Base-by-base conservation (phyloP, 2,329 filamentous ascomycete species). In the Penicillium palitans region DNA sequence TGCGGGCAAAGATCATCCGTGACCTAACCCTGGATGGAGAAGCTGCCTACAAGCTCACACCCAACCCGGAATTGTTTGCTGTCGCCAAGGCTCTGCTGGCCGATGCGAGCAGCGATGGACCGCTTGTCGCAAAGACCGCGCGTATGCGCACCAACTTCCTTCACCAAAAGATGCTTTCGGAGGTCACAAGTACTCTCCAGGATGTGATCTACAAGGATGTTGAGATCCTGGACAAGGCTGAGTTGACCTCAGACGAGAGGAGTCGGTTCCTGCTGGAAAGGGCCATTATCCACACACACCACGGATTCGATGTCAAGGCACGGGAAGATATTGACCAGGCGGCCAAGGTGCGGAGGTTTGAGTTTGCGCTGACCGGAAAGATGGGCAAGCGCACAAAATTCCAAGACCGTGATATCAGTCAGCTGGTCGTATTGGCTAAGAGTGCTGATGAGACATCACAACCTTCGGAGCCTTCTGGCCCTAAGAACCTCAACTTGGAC, bases 341-440 rank as follows among this genome's bases (percentile, higher is more conserved):
- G 0, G 84, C 87, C 0, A 76, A 78, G 45, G 76, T 84, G 37
- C 88, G 87, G n/a, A 83, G 85, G 0, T 90, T 99, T 58, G 81
- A 85, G 19, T 98, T 96, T 74, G 89, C 87, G 0, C 74, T 99
- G 55, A 96, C 91, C 0, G 95, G 95, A 39, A 86, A 90, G 24
- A 76, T 99, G 64, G 95, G 95, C 17, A 98, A 82, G 72, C 71
- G 76, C 57, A 79, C 75, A 3, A 76, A 78, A 56, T 80, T 76
- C 58, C 79, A 78, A 64, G 67, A 76, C 13, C 68, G 74, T 4
- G 71, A 77, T 61, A 80, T 87, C 61, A 96, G 91, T 67, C 95
- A 99, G 74, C 81, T 99, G 29, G 90, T 99, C 1, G 91, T 99
- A 2, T 79, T 98, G 31, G 95, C 95, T 0, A 91, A 86, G 72